Conservation (phyloP, 2,329 filamentous ascomycete genomes). For the Pseudogymnoascus sp. region DNA sequence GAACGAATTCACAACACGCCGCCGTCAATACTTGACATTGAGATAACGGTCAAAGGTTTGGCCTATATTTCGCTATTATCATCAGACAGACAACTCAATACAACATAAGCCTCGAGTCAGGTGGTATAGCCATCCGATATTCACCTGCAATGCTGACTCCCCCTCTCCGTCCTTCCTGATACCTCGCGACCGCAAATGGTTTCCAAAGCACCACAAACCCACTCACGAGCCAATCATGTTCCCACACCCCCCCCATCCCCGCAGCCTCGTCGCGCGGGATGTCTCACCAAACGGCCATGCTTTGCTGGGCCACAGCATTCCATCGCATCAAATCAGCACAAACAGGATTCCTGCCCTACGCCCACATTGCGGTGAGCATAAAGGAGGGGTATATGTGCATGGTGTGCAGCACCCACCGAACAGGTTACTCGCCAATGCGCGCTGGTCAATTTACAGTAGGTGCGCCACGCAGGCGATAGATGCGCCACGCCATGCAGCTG, state of each 20-base stretch:
- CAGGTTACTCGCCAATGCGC: background rate
- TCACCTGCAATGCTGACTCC: background rate
- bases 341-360: background rate
- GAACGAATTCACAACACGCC: background rate
- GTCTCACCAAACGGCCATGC: background rate
- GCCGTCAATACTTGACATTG: background rate
- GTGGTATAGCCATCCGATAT: background rate
- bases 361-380: constrained; percentile 1
- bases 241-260: background rate
- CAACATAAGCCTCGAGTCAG: background rate
- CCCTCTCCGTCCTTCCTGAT: background rate
- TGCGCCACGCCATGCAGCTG: background rate
- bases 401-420: background rate
- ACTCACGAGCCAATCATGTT: background rate
- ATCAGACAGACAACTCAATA: background rate
- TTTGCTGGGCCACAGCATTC: background rate
- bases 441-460: background rate
- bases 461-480: background rate
- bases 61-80: background rate
- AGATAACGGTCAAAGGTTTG: background rate
- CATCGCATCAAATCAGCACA: background rate
- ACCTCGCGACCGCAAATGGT: background rate
- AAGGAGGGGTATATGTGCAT: constrained; percentile 6
- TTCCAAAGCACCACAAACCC: background rate
- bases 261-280: background rate